Conservation (phyloP, 768 basidiomycete genomes). For the Phanerodontia chrysosporium region DNA sequence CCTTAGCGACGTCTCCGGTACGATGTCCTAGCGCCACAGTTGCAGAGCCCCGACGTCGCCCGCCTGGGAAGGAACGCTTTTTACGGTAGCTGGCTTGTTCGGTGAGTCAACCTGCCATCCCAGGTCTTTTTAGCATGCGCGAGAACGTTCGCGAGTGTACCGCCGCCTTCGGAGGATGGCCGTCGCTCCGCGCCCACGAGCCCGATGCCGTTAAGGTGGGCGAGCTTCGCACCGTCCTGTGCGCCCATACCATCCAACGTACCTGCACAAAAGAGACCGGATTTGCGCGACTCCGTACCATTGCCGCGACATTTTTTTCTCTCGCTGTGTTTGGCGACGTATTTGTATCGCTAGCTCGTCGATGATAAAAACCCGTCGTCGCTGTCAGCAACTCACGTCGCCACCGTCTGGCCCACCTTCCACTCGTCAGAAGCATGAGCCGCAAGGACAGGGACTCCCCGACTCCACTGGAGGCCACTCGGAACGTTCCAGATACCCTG, state of each 20-base stretch:
- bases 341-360: not conserved
- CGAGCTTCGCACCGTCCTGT: not conserved
- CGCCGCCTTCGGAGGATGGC: not conserved
- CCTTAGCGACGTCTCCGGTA: not conserved
- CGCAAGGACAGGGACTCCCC: too few species aligned
- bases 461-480: too few species aligned
- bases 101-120: not conserved
- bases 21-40: not conserved
- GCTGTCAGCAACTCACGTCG: not conserved
- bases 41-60: not conserved
- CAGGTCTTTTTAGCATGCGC: not conserved
- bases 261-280: not conserved
- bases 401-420: not conserved
- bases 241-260: not conserved
- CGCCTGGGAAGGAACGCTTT: not conserved
- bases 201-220: not conserved
- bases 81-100: not conserved
- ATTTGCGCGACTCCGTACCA: not conserved
- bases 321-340: not conserved
- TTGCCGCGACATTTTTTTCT: not conserved
- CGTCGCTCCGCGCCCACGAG: not conserved
- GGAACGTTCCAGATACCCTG: too few species aligned
- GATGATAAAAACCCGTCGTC: not conserved
- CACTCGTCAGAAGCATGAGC: not conserved
- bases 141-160: not conserved